Evolutionary conservation across 805 yeast genomes (phyloP).

Genomic region (Wickerhamomyces subpelliculosus): DNA sequence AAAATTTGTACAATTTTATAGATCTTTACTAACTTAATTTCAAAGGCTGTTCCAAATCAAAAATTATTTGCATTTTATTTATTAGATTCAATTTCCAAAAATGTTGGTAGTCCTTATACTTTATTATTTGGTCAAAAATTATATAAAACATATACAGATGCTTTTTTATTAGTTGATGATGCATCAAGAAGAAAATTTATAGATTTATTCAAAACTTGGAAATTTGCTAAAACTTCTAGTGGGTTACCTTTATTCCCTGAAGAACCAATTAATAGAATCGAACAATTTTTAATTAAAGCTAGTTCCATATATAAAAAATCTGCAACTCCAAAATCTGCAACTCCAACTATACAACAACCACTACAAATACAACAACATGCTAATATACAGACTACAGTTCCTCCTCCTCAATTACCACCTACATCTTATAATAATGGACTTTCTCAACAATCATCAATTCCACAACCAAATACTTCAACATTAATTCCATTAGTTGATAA

Average conservation of each 20-base stretch:
- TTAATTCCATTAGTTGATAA: constrained; percentile 29
- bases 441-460: no score
- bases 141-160: constrained; percentile 62
- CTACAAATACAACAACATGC: constrained; percentile 23
- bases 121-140: constrained; percentile 64
- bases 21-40: constrained; percentile 6
- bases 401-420: no score
- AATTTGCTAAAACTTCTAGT: constrained; percentile 53
- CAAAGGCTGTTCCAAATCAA: constrained; percentile 67
- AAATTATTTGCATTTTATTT: constrained; percentile 81
- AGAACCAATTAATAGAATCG: constrained; percentile 65
- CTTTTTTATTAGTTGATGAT: constrained; percentile 76
- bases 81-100: constrained; percentile 86
- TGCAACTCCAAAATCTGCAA: constrained; percentile 3
- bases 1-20: background rate
- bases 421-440: no score
- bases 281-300: constrained; percentile 59
- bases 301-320: constrained; percentile 35
- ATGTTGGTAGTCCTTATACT: constrained; percentile 87
- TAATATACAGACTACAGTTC: no score
- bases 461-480: constrained; percentile 9
- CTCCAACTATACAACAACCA: constrained; percentile 6
- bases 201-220: constrained; percentile 86
- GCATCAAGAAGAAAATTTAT: constrained; percentile 65
- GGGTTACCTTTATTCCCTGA: constrained; percentile 66